phyloP scores from a whole-genome alignment of 2,329 filamentous ascomycete species.

The Byssochlamys sp. region DNA sequence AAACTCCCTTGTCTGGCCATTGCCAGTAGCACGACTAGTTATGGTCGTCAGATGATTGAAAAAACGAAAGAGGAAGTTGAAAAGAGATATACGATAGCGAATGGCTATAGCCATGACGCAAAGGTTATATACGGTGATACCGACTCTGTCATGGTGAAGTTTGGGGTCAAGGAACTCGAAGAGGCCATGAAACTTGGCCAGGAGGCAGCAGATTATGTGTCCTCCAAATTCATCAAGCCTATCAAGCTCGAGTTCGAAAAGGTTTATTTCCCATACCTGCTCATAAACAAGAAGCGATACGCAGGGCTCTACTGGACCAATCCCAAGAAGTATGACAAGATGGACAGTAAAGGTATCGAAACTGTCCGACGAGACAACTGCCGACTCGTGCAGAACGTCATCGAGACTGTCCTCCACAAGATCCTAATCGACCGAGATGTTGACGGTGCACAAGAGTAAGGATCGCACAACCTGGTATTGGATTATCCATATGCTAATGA shows the following conservation, averaged over 20 bases:
- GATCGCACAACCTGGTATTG: slow-evolving; percentile 11
- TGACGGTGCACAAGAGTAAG: slow-evolving; percentile 83
- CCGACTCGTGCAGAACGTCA: slow-evolving; percentile 86
- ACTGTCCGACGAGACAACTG: slow-evolving; percentile 96
- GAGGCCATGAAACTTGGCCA: slow-evolving; percentile 93
- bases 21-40: slow-evolving; percentile 92
- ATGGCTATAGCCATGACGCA: slow-evolving; percentile 88
- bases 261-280: slow-evolving; percentile 91
- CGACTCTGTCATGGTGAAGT: slow-evolving; percentile 99
- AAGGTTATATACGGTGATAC: slow-evolving; percentile 98
- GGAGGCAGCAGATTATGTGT: slow-evolving; percentile 80
- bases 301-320: slow-evolving; percentile 97
- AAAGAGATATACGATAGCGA: slow-evolving; percentile 76
- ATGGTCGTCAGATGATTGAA: slow-evolving; percentile 97
- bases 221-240: slow-evolving; percentile 83
- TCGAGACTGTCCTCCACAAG: slow-evolving; percentile 91
- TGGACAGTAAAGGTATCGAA: slow-evolving; percentile 99
- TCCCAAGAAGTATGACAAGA: slow-evolving; percentile 91
- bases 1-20: slow-evolving; percentile 92
- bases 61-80: slow-evolving; percentile 96
- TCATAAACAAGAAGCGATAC: slow-evolving; percentile 99
- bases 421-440: slow-evolving; percentile 89
- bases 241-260: slow-evolving; percentile 99
- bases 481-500: slow-evolving; percentile 26
- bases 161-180: slow-evolving; percentile 74